A percentile compares a stretch with the other conserved stretches of the same genome.
Conservation (phyloP, 169 alveolate species). For the Plasmodium inui region DNA sequence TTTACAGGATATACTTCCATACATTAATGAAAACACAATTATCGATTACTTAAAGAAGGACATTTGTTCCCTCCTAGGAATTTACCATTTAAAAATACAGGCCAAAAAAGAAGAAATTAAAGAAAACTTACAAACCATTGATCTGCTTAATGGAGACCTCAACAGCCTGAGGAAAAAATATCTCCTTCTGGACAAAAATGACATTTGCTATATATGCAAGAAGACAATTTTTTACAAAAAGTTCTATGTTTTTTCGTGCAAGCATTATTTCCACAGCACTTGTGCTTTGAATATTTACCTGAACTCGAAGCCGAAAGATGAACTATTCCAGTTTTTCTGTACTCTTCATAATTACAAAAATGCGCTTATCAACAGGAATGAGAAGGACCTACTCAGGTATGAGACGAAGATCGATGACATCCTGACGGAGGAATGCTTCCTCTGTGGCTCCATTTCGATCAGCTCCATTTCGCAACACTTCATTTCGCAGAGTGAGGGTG, state of each 20-base stretch:
- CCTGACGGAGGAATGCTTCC: constrained; percentile 69
- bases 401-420: constrained; percentile 76
- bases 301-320: constrained; percentile 57
- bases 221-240: constrained; percentile 65
- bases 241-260: constrained; percentile 71
- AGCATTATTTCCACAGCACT: constrained; percentile 73
- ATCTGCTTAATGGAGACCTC: constrained; percentile 60
- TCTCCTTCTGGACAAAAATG: constrained; percentile 46
- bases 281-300: constrained; percentile 58
- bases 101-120: constrained; percentile 75
- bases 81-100: constrained; percentile 67
- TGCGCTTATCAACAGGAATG: constrained; percentile 44
- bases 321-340: constrained; percentile 50
- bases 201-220: constrained; percentile 72
- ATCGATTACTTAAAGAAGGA: constrained; percentile 68
- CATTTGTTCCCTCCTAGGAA: constrained; percentile 60
- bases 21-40: constrained; percentile 65
- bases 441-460: constrained; percentile 71
- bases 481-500: constrained; percentile 32
- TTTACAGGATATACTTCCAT: constrained; percentile 72
- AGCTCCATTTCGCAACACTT: constrained; percentile 39
- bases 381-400: constrained; percentile 34
- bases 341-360: constrained; percentile 55
- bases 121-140: constrained; percentile 62
- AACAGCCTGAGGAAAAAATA: constrained; percentile 45